phyloP scores from a whole-genome alignment of 208 protist species.

The Naegleria lovaniensis region DNA sequence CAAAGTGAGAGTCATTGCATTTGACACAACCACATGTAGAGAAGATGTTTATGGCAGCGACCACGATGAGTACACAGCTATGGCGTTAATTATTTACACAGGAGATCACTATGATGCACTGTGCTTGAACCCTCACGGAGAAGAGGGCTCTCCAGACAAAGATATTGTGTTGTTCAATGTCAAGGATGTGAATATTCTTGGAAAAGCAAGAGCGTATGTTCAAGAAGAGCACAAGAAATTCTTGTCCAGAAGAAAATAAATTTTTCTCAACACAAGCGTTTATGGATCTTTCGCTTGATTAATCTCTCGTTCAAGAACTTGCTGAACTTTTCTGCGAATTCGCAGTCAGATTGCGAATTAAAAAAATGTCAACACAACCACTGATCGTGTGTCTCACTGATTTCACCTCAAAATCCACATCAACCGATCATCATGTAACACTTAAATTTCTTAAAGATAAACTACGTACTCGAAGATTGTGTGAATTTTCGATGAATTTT shows the following conservation, averaged over 20 bases:
- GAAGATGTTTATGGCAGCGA: conserved; percentile 70
- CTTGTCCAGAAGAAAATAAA: neutral
- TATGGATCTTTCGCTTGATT: no score
- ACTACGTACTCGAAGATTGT: no score
- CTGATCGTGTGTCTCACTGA: no score
- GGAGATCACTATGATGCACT: conserved; percentile 87
- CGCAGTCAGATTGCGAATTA: no score
- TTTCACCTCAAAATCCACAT: no score
- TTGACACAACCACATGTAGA: conserved; percentile 68
- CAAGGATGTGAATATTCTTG: conserved; percentile 61
- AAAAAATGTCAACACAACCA: no score
- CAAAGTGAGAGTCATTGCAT: conserved; percentile 73
- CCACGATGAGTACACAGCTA: conserved; percentile 58
- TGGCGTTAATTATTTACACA: conserved; percentile 79
- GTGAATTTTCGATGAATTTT: no score
- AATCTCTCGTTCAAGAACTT: no score
- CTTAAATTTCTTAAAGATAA: no score
- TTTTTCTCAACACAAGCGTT: neutral
- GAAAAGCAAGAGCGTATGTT: conserved; percentile 65
- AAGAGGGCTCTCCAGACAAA: conserved; percentile 52
- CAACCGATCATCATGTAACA: no score
- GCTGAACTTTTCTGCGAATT: no score
- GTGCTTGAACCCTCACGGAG: conserved; percentile 58
- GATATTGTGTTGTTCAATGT: conserved; percentile 78
- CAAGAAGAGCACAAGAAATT: conserved; percentile 52